A percentile compares a stretch with the other conserved stretches of the same genome.
phyloP scores from a whole-genome alignment of 2,329 filamentous ascomycete species.

The Arthroderma sp. region DNA sequence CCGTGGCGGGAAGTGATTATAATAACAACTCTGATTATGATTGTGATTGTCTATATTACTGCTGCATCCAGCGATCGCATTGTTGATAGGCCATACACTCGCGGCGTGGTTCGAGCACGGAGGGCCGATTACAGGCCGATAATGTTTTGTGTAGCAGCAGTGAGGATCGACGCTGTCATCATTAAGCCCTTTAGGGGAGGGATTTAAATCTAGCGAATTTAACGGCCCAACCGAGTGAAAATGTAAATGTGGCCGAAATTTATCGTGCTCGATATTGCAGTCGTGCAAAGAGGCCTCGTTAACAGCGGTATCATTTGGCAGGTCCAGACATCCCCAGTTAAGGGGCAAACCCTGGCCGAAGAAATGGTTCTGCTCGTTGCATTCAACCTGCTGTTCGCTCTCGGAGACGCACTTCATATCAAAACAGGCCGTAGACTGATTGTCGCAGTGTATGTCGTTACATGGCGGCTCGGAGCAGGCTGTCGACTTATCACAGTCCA shows the following conservation, averaged over 20 bases:
- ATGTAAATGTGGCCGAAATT: not conserved
- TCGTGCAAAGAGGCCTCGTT: conserved; percentile 2
- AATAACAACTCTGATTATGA: not conserved
- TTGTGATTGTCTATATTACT: not conserved
- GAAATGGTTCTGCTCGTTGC: not conserved
- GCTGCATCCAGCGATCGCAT: conserved; percentile 4
- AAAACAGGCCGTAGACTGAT: conserved; percentile 27
- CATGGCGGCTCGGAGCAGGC: conserved; percentile 28
- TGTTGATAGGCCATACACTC: conserved; percentile 4
- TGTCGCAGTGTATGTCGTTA: conserved; percentile 20
- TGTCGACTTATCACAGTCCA: conserved; percentile 29
- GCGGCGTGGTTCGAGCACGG: conserved; percentile 6
- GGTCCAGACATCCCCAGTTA: conserved; percentile 9
- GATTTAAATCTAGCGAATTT: not conserved
- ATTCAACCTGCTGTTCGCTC: conserved; percentile 2
- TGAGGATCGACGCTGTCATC: not conserved
- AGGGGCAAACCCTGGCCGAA: conserved; percentile 6
- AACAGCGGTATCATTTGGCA: not conserved
- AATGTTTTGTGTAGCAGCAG: not conserved
- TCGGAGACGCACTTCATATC: conserved; percentile 23
- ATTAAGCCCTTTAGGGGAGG: not conserved
- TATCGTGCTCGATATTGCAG: not conserved
- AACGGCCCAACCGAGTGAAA: not conserved
- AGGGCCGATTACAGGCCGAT: not conserved
- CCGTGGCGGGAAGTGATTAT: not conserved